phyloP scores from a whole-genome alignment of 805 yeast genomes.

The Ogataea ganodermae region DNA sequence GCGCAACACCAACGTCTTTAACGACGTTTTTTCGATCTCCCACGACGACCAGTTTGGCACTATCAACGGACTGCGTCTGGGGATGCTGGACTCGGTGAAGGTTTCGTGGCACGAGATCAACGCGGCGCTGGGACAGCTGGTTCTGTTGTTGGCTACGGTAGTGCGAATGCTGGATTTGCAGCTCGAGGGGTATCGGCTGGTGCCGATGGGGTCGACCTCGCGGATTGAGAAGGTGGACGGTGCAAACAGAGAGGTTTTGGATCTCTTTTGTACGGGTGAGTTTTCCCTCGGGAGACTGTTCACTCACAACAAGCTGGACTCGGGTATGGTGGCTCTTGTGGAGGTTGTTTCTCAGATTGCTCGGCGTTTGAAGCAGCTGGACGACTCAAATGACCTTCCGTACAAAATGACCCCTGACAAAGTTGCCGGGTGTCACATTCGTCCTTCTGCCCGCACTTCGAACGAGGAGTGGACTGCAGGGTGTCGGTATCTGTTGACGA shows the following conservation, averaged over 20 bases:
- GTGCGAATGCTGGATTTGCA: conserved; percentile 55
- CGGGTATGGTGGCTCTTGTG: conserved; percentile 76
- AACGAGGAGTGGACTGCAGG: conserved; percentile 89
- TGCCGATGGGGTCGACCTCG: conserved; percentile 86
- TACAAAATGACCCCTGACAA: conserved; percentile 69
- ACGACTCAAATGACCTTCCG: conserved; percentile 65
- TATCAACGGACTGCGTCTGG: conserved; percentile 83
- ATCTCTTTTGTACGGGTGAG: conserved; percentile 69
- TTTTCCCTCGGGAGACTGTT: conserved; percentile 69
- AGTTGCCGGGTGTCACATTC: conserved; percentile 77
- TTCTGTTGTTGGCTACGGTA: conserved; percentile 67
- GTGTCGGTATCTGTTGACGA: conserved; percentile 76
- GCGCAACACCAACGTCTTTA: conserved; percentile 77
- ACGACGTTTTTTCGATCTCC: conserved; percentile 79
- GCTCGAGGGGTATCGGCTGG: conserved; percentile 59
- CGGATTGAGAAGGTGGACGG: conserved; percentile 59
- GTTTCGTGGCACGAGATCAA: conserved; percentile 91
- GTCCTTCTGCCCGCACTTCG: conserved; percentile 59
- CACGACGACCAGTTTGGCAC: conserved; percentile 85
- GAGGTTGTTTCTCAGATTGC: conserved; percentile 61
- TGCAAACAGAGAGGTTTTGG: conserved; percentile 45
- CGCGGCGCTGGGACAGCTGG: conserved; percentile 86
- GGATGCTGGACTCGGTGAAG: conserved; percentile 55
- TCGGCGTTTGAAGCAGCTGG: conserved; percentile 43
- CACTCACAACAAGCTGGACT: conserved; percentile 75